These are phyloP conservation scores for Colletotrichum truncatum DNA, from an alignment of 2,329 filamentous ascomycete genomes.

Conservation along the genomic window DNA sequence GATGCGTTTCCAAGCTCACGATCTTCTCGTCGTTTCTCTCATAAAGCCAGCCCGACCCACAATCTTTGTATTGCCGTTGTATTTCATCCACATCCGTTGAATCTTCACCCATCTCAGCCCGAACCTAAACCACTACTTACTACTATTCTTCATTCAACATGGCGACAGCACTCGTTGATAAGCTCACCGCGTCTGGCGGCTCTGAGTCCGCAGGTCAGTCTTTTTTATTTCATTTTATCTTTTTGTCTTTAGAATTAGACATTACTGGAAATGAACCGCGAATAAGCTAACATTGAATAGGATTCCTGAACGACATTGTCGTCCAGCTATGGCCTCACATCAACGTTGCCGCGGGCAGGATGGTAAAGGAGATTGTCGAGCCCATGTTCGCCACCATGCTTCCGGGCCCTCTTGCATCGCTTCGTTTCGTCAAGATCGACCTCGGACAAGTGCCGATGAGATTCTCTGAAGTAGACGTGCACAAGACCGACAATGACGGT, in stretches of 20 bases:
- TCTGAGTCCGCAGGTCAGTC: conserved; percentile 46
- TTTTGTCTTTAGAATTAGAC: no score
- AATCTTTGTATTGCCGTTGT: neutral
- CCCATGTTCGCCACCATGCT: conserved; percentile 57
- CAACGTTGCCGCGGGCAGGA: conserved; percentile 50
- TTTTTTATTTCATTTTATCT: neutral
- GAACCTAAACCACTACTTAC: neutral
- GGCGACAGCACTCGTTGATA: conserved; percentile 45
- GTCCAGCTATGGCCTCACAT: conserved; percentile 59
- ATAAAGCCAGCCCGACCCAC: neutral
- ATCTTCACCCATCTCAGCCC: neutral
- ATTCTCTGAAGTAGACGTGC: conserved; percentile 52
- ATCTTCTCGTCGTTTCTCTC: neutral
- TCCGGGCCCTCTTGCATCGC: conserved; percentile 50
- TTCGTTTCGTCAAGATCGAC: conserved; percentile 56
- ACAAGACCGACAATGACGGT: conserved; percentile 51
- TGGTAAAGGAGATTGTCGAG: conserved; percentile 56
- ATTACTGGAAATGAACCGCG: no score
- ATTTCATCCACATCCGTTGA: neutral
- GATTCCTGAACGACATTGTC: conserved; percentile 58
- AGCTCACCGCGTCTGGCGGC: conserved; percentile 49
- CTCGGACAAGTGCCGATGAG: conserved; percentile 51
- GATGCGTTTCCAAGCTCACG: neutral
- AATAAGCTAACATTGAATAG: conserved; percentile 23
- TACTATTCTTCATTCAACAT: conserved; percentile 32